Evolutionary conservation across 129 eudicot genomes (phyloP).

Genomic region (Chrysanthemum seticuspe): DNA sequence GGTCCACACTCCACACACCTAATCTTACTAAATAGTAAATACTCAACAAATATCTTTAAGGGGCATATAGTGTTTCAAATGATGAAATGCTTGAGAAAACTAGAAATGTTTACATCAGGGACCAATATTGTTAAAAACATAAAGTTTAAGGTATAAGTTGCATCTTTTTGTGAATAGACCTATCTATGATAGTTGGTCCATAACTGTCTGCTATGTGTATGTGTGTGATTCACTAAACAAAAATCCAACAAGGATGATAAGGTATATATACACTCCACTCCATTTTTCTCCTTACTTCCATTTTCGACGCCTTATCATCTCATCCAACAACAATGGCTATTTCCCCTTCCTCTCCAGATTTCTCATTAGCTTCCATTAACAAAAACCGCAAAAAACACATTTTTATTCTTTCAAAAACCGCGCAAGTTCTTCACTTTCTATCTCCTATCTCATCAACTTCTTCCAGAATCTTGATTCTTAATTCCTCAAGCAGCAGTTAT

Average conservation of each 20-base stretch:
- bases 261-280: conserved; percentile 41
- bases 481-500: conserved; percentile 40
- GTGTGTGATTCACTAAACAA: not conserved
- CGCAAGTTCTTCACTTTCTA: conserved; percentile 31
- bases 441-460: conserved; percentile 39
- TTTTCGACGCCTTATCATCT: conserved; percentile 51
- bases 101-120: not conserved
- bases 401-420: conserved; percentile 28
- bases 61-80: not conserved
- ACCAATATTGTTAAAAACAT: not conserved
- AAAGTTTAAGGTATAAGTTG: conserved; percentile 8
- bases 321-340: conserved; percentile 51
- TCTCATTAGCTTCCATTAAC: conserved; percentile 43
- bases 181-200: conserved; percentile 26
- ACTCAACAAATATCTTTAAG: not conserved
- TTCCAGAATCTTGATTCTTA: conserved; percentile 28
- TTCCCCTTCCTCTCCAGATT: conserved; percentile 49
- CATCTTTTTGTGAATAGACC: conserved; percentile 19
- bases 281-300: conserved; percentile 27
- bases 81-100: not conserved
- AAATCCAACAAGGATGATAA: conserved; percentile 38
- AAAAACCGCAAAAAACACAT: conserved; percentile 36
- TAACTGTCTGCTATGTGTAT: conserved; percentile 10
- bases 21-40: no score
- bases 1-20: no score